These are phyloP conservation scores for Colletotrichum somersetense DNA, from an alignment of 2,329 filamentous ascomycete species.

Conservation along the genomic window DNA sequence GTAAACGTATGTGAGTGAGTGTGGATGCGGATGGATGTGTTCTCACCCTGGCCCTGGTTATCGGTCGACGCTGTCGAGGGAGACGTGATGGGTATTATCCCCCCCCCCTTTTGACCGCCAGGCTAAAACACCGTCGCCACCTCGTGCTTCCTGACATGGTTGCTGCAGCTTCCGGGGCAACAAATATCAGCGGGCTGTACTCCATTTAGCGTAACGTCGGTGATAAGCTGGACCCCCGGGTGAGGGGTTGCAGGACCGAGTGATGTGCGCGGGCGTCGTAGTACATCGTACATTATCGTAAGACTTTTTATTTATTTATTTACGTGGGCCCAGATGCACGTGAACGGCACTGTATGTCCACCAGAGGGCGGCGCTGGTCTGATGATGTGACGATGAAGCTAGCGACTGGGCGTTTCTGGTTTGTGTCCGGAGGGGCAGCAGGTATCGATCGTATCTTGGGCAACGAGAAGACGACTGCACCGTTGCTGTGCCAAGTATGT, in stretches of 20 bases:
- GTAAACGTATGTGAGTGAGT: too few species aligned
- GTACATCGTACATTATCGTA: too few species aligned
- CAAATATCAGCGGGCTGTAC: not conserved
- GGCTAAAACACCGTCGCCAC: not conserved
- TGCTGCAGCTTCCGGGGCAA: slow-evolving; percentile 3
- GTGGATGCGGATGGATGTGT: not conserved
- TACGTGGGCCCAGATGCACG: not conserved
- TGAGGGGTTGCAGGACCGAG: not conserved
- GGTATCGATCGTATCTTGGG: not conserved
- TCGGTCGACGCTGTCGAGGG: not conserved
- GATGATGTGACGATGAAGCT: slow-evolving; percentile 3
- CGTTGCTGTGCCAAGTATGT: not conserved
- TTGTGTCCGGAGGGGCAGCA: not conserved
- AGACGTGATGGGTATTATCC: not conserved
- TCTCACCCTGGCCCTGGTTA: not conserved
- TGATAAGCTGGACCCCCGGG: not conserved
- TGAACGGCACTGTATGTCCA: not conserved
- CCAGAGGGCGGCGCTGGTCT: not conserved
- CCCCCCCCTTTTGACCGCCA: not conserved
- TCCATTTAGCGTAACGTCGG: not conserved
- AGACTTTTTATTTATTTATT: not conserved
- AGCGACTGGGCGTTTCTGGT: not conserved
- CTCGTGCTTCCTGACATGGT: slow-evolving; percentile 7
- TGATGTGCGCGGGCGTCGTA: not conserved
- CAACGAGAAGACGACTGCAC: not conserved